phyloP scores from a whole-genome alignment of 495 filamentous ascomycete species.

The Podospora conica region DNA sequence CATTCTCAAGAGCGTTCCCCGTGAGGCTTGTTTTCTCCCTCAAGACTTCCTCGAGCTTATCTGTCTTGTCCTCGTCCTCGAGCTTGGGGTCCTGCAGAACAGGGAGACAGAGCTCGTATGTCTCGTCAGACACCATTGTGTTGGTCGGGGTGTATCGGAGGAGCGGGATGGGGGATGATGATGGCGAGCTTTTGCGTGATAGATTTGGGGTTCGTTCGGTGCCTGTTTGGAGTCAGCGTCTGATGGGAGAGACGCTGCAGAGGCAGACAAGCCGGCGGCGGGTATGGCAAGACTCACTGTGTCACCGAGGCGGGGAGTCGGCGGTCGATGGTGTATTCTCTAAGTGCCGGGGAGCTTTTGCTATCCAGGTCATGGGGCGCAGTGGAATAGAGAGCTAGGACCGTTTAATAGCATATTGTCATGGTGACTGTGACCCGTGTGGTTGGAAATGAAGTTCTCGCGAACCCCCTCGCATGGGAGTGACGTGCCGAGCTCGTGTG shows the following conservation, averaged over 20 bases:
- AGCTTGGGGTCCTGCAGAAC: constrained; percentile 75
- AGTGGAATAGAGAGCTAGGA: constrained; percentile 8
- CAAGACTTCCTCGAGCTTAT: constrained; percentile 82
- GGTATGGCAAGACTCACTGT: neutral
- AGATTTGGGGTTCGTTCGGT: neutral
- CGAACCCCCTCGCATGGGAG: neutral
- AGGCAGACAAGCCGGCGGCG: neutral
- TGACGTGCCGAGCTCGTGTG: constrained; percentile 5
- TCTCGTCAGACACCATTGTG: constrained; percentile 81
- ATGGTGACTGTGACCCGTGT: constrained; percentile 11
- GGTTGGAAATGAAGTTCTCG: constrained; percentile 9
- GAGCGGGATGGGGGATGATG: neutral
- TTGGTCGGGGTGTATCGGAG: constrained; percentile 12
- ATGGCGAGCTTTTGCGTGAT: neutral
- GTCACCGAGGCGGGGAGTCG: constrained; percentile 1
- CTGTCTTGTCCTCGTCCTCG: constrained; percentile 92
- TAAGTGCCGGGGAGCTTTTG: neutral
- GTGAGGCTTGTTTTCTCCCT: constrained; percentile 69
- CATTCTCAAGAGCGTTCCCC: constrained; percentile 80
- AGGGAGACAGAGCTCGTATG: constrained; percentile 84
- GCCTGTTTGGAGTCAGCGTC: neutral
- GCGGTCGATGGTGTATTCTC: constrained; percentile 5
- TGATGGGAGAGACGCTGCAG: neutral
- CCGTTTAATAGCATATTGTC: constrained; percentile 32
- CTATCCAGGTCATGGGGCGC: constrained; percentile 7